Conservation (phyloP, 306 rosid species). For the Vigna mungo region DNA sequence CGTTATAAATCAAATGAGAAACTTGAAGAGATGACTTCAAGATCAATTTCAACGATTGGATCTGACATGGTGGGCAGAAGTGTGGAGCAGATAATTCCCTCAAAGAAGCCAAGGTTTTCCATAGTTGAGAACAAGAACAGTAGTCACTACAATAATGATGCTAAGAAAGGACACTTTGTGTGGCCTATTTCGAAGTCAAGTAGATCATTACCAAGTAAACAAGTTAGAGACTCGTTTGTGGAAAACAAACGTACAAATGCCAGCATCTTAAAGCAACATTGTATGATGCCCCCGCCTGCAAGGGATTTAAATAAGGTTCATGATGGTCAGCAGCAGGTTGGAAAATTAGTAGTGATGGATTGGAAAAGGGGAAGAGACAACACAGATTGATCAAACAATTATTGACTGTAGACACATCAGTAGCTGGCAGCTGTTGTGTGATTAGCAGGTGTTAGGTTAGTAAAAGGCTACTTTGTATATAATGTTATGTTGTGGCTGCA, state of each 20-base stretch:
- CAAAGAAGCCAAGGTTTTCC: conserved; percentile 79
- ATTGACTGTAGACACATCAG: conserved; percentile 41
- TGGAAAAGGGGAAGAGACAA: conserved; percentile 81
- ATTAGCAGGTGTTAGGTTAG: conserved; percentile 53
- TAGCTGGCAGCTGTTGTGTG: conserved; percentile 49
- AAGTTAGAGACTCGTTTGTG: conserved; percentile 56
- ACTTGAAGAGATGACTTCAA: conserved; percentile 55
- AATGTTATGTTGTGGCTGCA: conserved; percentile 54
- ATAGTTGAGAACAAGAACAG: conserved; percentile 58
- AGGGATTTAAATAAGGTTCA: conserved; percentile 60
- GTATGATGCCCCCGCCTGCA: conserved; percentile 82
- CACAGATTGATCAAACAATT: conserved; percentile 53
- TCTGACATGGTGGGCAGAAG: conserved; percentile 55
- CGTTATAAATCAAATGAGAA: conserved; percentile 65
- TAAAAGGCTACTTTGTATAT: conserved; percentile 62
- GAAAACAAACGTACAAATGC: conserved; percentile 61
- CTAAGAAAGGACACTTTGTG: conserved; percentile 56
- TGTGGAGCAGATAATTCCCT: conserved; percentile 56
- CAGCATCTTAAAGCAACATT: conserved; percentile 60
- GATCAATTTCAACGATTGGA: conserved; percentile 47
- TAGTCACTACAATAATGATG: conserved; percentile 47
- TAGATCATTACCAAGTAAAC: conserved; percentile 72
- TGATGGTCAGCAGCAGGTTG: conserved; percentile 60
- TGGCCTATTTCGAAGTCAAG: conserved; percentile 90
- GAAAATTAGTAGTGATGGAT: conserved; percentile 70